phyloP scores from a whole-genome alignment of 2,329 filamentous ascomycete genomes.

The Botrytis deweyae region DNA sequence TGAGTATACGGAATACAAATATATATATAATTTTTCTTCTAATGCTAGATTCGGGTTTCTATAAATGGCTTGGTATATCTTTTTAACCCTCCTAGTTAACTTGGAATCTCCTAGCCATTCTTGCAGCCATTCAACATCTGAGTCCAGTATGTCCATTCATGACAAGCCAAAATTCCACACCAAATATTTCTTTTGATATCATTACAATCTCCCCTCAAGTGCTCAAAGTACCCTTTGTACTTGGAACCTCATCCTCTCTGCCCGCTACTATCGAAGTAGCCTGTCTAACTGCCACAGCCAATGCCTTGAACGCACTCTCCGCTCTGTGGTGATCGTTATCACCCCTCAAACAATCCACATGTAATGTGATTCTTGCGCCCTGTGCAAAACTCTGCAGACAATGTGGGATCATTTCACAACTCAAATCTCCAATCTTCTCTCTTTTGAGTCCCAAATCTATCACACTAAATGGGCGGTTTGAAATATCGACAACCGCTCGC shows the following conservation, averaged over 20 bases:
- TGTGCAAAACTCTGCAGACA: constrained; percentile 93
- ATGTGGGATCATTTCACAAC: constrained; percentile 96
- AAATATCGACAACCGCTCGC: constrained; percentile 90
- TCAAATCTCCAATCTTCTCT: constrained; percentile 91
- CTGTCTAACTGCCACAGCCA: constrained; percentile 79
- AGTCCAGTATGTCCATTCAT: neutral
- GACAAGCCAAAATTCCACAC: neutral
- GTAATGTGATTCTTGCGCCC: constrained; percentile 85
- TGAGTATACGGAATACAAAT: neutral
- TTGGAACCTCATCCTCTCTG: constrained; percentile 88
- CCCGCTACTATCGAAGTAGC: constrained; percentile 75
- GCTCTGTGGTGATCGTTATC: constrained; percentile 95
- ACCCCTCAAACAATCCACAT: constrained; percentile 88
- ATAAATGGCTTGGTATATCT: neutral
- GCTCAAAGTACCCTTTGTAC: constrained; percentile 88
- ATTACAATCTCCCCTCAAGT: constrained; percentile 43
- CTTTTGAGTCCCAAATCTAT: constrained; percentile 80
- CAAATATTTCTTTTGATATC: neutral
- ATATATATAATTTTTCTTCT: neutral
- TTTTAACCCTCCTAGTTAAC: neutral
- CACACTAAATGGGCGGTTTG: constrained; percentile 84
- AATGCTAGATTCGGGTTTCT: neutral
- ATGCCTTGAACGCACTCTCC: constrained; percentile 95
- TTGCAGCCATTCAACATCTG: neutral
- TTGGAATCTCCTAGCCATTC: neutral